Evolutionary conservation across 495 filamentous ascomycete species (phyloP), one percentile per base, ranked within the genome.

Genomic region (Podospora australis): DNA sequence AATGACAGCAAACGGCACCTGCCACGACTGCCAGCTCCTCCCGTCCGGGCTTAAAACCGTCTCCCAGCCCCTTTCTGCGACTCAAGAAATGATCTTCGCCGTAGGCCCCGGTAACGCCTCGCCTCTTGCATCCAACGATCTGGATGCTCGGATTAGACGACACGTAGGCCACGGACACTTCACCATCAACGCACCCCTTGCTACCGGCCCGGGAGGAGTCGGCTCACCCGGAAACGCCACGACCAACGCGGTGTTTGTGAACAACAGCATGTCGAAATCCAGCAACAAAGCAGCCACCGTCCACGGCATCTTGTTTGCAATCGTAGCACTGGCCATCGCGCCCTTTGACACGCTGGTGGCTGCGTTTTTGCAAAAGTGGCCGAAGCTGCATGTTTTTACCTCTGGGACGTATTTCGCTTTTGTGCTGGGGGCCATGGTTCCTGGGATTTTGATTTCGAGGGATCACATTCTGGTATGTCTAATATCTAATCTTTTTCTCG

Each of bases 111-210:
- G n/a, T n/a, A 52, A 53, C 22, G 48, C 53, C 23, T 26, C 10
- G 2, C 13, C 43, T 24, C 49, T 77, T 7, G 22, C 17, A 17
- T 68, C 62, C 21, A 63, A 80, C 56, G 59, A 64, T 23, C 52
- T 52, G 1, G 54, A 63, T 9, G 76, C 71, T 0, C 60, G 55
- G n/a, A 59, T 80, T 6, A 64, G 71, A 28, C 63, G 74, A n/a
- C 82, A 86, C 58, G 49, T 60, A 28, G 62, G 63, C 41, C 78
- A 78, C 55, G 81, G 80, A 23, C 41, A 55, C 0, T 83, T 83
- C 63, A 68, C 60, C 3, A 67, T 83, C 53, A 70, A 81, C 54
- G 62, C 80, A 57, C 55, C 59, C 6, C 56, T 63, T 24, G 78
- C 81, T 9, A 68, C 70, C 3, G 76, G 74, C 7, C 30, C 56